phyloP scores from a whole-genome alignment of 2,329 filamentous ascomycete species.

The Fonsecaea pedrosoi region DNA sequence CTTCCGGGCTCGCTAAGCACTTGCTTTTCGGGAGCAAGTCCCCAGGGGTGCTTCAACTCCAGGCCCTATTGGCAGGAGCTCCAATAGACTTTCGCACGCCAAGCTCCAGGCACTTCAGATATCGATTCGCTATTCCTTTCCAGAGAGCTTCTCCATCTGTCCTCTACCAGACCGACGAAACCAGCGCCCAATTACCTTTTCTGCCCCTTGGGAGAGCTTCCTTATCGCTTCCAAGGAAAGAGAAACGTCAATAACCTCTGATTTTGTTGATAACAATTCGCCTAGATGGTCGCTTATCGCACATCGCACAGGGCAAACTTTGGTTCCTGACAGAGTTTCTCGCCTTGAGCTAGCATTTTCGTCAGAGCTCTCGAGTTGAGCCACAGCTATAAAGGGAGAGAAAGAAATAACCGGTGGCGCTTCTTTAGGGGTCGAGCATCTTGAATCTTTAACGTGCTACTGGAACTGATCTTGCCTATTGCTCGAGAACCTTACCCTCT shows the following conservation, averaged over 20 bases:
- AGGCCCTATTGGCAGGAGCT: background rate
- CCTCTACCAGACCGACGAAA: background rate
- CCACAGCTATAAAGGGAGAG: slow-evolving; percentile 13
- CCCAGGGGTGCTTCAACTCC: slow-evolving; percentile 7
- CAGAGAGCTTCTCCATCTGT: background rate
- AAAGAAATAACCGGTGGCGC: background rate
- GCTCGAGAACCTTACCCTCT: slow-evolving; percentile 7
- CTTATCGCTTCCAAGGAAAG: slow-evolving; percentile 15
- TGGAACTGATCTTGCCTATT: slow-evolving; percentile 7
- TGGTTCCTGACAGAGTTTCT: slow-evolving; percentile 5
- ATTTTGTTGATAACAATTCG: slow-evolving; percentile 14
- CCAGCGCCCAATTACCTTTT: background rate
- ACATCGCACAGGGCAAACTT: slow-evolving; percentile 10
- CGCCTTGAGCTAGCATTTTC: slow-evolving; percentile 12
- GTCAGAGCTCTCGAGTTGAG: slow-evolving; percentile 11
- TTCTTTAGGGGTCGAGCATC: slow-evolving; percentile 8
- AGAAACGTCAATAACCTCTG: slow-evolving; percentile 5
- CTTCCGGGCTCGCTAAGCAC: slow-evolving; percentile 13
- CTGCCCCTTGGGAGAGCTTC: slow-evolving; percentile 1
- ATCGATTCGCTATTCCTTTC: slow-evolving; percentile 1
- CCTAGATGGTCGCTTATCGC: slow-evolving; percentile 12
- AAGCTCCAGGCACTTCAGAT: background rate
- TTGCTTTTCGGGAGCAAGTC: slow-evolving; percentile 9
- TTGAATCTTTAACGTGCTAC: slow-evolving; percentile 13
- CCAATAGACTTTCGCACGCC: background rate